phyloP scores from a whole-genome alignment of 306 rosid genomes.

The Dalbergia cultrata region DNA sequence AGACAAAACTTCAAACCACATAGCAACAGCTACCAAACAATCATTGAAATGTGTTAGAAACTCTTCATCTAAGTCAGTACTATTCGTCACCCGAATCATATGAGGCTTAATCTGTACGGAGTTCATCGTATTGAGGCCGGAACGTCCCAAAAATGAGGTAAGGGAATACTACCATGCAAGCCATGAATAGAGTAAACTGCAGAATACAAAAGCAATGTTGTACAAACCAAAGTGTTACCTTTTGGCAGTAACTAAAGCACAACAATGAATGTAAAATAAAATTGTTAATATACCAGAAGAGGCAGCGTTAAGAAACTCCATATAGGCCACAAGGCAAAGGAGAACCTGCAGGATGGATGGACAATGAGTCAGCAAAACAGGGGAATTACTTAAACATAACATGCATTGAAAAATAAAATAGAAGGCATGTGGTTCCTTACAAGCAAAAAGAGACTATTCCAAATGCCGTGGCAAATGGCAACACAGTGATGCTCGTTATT shows the following conservation, averaged over 20 bases:
- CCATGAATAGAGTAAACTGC: slow-evolving; percentile 99
- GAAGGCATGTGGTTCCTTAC: slow-evolving; percentile 58
- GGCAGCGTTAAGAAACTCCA: slow-evolving; percentile 96
- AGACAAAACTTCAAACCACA: slow-evolving; percentile 58
- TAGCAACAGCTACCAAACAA: slow-evolving; percentile 47
- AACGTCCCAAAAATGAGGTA: slow-evolving; percentile 75
- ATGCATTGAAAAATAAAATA: slow-evolving; percentile 27
- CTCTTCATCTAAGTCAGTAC: slow-evolving; percentile 68
- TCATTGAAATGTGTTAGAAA: slow-evolving; percentile 56
- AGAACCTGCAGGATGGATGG: slow-evolving; percentile 59
- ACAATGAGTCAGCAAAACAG: slow-evolving; percentile 45
- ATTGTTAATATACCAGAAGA: slow-evolving; percentile 75
- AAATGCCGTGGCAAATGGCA: slow-evolving; percentile 80
- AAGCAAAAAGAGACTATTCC: slow-evolving; percentile 89
- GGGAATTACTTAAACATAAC: slow-evolving; percentile 23
- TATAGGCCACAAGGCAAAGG: slow-evolving; percentile 96
- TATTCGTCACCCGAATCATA: slow-evolving; percentile 56
- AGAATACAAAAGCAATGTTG: slow-evolving; percentile 46
- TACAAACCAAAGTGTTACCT: slow-evolving; percentile 41
- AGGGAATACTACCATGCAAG: slow-evolving; percentile 91
- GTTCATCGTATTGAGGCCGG: slow-evolving; percentile 69
- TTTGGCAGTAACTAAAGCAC: slow-evolving; percentile 25
- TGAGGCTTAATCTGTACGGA: slow-evolving; percentile 84
- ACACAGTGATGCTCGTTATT: slow-evolving; percentile 72
- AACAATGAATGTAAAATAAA: slow-evolving; percentile 12